Conservation (phyloP, 202 grass and related monocot species). For the Schoenoplectus tabernaemontani region DNA sequence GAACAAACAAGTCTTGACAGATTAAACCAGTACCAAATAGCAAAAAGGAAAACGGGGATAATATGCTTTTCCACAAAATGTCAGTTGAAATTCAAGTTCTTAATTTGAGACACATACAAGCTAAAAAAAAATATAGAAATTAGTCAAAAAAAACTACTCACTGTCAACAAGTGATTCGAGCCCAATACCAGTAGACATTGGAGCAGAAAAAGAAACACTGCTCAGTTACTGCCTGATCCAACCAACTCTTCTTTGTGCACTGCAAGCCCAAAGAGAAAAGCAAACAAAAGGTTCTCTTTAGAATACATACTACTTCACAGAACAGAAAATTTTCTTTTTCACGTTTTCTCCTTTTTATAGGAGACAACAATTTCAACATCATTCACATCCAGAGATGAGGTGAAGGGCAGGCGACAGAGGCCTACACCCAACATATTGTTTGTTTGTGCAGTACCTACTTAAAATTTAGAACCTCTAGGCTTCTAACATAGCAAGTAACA, state of each 20-base stretch:
- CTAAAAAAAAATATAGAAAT: neutral
- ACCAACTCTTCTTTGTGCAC: slow-evolving; percentile 4
- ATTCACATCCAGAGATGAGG: neutral
- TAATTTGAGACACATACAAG: neutral
- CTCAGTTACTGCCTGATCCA: neutral
- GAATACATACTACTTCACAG: neutral
- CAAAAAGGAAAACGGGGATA: neutral
- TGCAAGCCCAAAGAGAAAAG: neutral
- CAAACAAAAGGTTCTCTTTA: neutral
- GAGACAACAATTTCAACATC: neutral
- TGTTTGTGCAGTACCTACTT: neutral
- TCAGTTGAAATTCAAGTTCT: neutral
- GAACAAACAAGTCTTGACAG: neutral
- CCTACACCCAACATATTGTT: neutral
- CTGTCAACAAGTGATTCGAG: slow-evolving; percentile 22
- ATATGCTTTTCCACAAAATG: neutral
- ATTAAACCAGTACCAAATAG: neutral
- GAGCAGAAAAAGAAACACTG: neutral
- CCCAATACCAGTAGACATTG: slow-evolving; percentile 25
- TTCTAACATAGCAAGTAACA: neutral
- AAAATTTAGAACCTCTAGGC: too few species aligned
- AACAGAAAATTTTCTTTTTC: neutral
- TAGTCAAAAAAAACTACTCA: neutral
- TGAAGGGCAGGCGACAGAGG: too few species aligned
- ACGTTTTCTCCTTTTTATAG: neutral